A percentile compares a stretch with the other conserved stretches of the same genome.
Conservation (phyloP, 1,139 yeast species). For the Pichia terricola region DNA sequence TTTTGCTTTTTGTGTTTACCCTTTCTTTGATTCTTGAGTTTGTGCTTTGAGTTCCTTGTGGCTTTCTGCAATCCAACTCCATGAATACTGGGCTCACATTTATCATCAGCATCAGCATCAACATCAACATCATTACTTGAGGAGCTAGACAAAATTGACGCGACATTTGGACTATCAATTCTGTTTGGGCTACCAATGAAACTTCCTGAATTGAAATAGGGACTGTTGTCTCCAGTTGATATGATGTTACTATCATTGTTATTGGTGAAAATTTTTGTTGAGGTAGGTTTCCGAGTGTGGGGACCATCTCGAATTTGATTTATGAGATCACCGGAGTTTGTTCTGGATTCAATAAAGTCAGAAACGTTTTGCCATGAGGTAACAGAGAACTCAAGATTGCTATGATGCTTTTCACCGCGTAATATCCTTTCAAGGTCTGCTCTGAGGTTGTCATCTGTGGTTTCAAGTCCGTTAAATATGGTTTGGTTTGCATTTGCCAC, state of each 20-base stretch:
- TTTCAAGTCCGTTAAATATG: too few species aligned
- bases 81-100: too few species aligned
- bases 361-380: constrained; percentile 24
- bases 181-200: constrained; percentile 3
- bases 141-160: constrained; percentile 23
- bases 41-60: too few species aligned
- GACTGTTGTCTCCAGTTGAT: constrained; percentile 9
- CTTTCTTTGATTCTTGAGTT: too few species aligned
- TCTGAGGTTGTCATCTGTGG: too few species aligned
- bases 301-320: background rate
- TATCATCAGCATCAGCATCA: background rate
- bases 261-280: background rate
- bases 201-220: background rate
- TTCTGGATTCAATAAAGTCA: constrained; percentile 2
- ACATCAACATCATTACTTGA: constrained; percentile 21
- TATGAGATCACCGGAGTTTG: constrained; percentile 11
- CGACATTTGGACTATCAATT: constrained; percentile 17
- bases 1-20: too few species aligned
- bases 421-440: too few species aligned
- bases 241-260: constrained; percentile 9
- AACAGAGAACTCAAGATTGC: constrained; percentile 14
- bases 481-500: too few species aligned
- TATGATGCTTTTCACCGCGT: too few species aligned
- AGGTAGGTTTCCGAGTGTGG: background rate
- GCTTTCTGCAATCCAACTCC: too few species aligned